A percentile compares a stretch with the other conserved stretches of the same genome.
phyloP scores from a whole-genome alignment of 306 rosid genomes.

The Arachis stenosperma region DNA sequence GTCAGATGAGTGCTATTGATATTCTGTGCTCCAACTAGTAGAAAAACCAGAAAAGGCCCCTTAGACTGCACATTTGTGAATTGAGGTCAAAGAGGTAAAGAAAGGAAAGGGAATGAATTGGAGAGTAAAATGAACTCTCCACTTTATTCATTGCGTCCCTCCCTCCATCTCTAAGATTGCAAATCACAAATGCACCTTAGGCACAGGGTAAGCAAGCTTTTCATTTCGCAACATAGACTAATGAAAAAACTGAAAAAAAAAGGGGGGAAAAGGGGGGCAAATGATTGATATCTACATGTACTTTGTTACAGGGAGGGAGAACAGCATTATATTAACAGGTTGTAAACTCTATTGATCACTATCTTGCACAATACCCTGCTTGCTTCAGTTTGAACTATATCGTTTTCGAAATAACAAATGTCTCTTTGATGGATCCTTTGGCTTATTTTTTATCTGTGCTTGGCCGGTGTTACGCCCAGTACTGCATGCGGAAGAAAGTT shows the following conservation, averaged over 20 bases:
- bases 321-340: constrained; percentile 9
- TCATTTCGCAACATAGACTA: too few species aligned
- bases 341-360: constrained; percentile 8
- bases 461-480: constrained; percentile 64
- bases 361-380: constrained; percentile 16
- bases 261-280: too few species aligned
- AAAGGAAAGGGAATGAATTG: too few species aligned
- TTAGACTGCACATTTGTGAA: too few species aligned
- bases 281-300: background rate
- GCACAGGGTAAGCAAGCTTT: too few species aligned
- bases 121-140: too few species aligned
- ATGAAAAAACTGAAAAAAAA: too few species aligned
- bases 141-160: too few species aligned
- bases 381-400: constrained; percentile 45
- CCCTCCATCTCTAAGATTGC: too few species aligned
- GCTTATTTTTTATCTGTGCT: constrained; percentile 77
- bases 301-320: background rate
- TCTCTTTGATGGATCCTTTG: constrained; percentile 88
- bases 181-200: too few species aligned
- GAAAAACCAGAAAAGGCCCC: background rate
- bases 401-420: constrained; percentile 72
- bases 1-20: background rate
- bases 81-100: too few species aligned
- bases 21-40: background rate
- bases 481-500: constrained; percentile 46